Evolutionary conservation across 805 yeast species (phyloP).

Genomic region (Candida nemodendra): DNA sequence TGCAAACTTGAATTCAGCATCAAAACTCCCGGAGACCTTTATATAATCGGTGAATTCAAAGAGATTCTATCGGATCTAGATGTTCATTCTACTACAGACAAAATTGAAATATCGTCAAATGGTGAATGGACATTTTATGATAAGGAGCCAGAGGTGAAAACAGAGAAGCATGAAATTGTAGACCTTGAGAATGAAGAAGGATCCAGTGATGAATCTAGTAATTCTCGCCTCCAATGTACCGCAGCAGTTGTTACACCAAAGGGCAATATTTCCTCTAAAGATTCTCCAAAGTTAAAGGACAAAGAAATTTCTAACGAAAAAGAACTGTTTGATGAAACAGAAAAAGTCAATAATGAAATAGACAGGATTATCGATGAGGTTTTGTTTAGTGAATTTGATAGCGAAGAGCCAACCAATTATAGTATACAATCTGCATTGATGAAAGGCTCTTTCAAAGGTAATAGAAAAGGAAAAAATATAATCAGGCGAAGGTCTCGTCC

Average conservation of each 20-base stretch:
- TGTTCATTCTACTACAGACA: slow-evolving; percentile 16
- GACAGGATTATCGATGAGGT: slow-evolving; percentile 18
- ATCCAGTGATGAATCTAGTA: slow-evolving; percentile 16
- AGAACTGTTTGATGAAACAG: slow-evolving; percentile 14
- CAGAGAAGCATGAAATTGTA: slow-evolving; percentile 16
- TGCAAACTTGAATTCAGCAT: slow-evolving; percentile 36
- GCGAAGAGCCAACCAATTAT: background rate
- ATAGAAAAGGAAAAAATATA: background rate
- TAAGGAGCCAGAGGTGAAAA: slow-evolving; percentile 5
- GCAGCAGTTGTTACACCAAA: background rate
- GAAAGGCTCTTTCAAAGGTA: slow-evolving; percentile 1
- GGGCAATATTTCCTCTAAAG: background rate
- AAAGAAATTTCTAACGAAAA: slow-evolving; percentile 17
- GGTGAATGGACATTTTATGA: slow-evolving; percentile 26
- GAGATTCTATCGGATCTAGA: slow-evolving; percentile 25
- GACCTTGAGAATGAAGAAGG: slow-evolving; percentile 19
- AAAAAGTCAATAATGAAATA: slow-evolving; percentile 11
- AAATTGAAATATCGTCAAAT: slow-evolving; percentile 27
- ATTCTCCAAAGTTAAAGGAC: slow-evolving; percentile 1
- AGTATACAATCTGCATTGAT: slow-evolving; percentile 1
- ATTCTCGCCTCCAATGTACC: background rate
- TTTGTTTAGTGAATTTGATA: slow-evolving; percentile 1
- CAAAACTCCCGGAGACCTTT: slow-evolving; percentile 31
- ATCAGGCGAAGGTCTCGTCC: background rate
- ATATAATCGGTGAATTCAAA: slow-evolving; percentile 31